Conservation (phyloP, 2,329 filamentous ascomycete genomes). For the Ascochyta viciae-villosae region DNA sequence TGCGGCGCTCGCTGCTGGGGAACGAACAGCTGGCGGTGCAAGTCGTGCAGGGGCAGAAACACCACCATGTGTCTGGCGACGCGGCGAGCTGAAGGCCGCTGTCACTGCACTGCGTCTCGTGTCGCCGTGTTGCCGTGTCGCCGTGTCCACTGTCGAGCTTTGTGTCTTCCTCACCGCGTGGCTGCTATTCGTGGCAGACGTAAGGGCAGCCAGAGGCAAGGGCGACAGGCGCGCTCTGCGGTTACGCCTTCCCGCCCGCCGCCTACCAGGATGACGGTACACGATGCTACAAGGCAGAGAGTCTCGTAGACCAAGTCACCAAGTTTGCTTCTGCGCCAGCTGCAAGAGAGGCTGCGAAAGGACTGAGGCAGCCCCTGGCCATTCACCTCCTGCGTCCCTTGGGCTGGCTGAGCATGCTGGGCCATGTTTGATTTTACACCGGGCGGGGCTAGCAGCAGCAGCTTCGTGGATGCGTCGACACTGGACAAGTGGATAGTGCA, state of each 20-base stretch:
- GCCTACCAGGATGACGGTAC: constrained; percentile 29
- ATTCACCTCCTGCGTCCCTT: not conserved
- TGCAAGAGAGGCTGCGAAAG: not conserved
- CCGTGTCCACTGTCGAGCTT: not conserved
- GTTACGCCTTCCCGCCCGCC: constrained; percentile 23
- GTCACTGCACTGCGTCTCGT: constrained; percentile 9
- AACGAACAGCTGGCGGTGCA: constrained; percentile 14
- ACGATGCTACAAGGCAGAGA: constrained; percentile 4
- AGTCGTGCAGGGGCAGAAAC: constrained; percentile 16
- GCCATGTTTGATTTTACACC: constrained; percentile 36
- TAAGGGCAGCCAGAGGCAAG: constrained; percentile 14
- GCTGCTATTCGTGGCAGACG: constrained; percentile 19
- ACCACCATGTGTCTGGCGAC: constrained; percentile 14
- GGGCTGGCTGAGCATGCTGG: constrained; percentile 28
- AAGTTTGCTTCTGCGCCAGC: not conserved
- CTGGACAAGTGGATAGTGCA: constrained; percentile 11
- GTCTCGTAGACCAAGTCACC: not conserved
- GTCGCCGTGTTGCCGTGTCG: no score
- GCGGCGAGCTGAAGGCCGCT: constrained; percentile 18
- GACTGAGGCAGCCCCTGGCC: not conserved
- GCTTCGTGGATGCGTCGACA: constrained; percentile 8
- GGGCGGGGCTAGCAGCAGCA: constrained; percentile 17
- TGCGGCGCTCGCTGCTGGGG: constrained; percentile 30
- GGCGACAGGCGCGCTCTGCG: constrained; percentile 19
- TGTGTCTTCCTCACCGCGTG: constrained; percentile 8